Conservation (phyloP, 306 rosid species). For the Boehmeria nivea region DNA sequence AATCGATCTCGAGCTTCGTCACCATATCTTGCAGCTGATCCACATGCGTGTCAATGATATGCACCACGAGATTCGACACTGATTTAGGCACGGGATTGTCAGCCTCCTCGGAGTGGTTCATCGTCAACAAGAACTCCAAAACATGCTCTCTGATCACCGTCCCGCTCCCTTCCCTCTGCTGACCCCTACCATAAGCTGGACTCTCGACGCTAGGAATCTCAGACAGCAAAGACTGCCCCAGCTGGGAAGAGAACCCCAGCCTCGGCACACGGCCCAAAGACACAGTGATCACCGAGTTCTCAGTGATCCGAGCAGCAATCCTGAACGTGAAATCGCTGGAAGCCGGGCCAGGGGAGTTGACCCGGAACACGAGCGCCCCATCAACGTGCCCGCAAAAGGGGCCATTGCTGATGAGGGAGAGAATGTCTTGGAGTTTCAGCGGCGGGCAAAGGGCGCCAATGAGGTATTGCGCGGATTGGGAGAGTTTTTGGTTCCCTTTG, state of each 20-base stretch:
- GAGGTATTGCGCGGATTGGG: constrained; percentile 80
- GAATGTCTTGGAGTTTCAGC: constrained; percentile 91
- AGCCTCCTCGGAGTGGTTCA: constrained; percentile 98
- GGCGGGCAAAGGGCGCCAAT: constrained; percentile 91
- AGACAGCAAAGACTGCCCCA: constrained; percentile 76
- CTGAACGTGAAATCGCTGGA: constrained; percentile 79
- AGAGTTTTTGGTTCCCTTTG: constrained; percentile 61
- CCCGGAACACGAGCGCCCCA: constrained; percentile 87
- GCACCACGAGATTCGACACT: constrained; percentile 76
- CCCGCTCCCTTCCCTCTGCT: constrained; percentile 47
- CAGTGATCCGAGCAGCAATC: constrained; percentile 82
- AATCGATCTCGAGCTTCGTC: constrained; percentile 87
- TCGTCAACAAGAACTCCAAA: constrained; percentile 84
- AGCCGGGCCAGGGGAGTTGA: constrained; percentile 93
- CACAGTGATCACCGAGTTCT: constrained; percentile 78
- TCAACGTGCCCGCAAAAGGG: constrained; percentile 95
- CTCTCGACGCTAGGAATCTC: constrained; percentile 87
- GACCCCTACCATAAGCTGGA: constrained; percentile 42
- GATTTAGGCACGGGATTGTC: constrained; percentile 92
- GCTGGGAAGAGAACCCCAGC: constrained; percentile 77
- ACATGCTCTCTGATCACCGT: constrained; percentile 87
- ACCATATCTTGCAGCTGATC: constrained; percentile 95
- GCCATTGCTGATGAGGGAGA: constrained; percentile 94
- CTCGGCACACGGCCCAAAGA: constrained; percentile 91
- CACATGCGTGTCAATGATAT: constrained; percentile 81